phyloP scores from a whole-genome alignment of 768 basidiomycete species.

The Coprinopsis strossmayeri region DNA sequence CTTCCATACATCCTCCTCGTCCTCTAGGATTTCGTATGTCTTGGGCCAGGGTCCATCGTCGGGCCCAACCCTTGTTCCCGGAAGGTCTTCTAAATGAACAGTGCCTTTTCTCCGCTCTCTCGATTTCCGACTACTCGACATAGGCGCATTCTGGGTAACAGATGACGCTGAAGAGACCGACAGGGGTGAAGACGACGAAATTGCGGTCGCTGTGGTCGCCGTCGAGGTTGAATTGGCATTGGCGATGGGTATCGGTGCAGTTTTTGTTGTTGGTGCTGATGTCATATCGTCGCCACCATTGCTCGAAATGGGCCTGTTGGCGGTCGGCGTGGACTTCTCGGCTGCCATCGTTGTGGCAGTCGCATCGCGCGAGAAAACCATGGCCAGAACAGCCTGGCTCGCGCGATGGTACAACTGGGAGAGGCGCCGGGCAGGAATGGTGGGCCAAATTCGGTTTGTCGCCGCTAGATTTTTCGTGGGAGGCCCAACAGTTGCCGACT shows the following conservation, averaged over 20 bases:
- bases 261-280: not conserved
- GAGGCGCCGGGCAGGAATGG: slow-evolving; percentile 2
- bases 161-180: slow-evolving; percentile 1
- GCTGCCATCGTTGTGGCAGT: not conserved
- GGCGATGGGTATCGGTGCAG: slow-evolving; percentile 8
- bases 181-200: not conserved
- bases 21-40: slow-evolving; percentile 41
- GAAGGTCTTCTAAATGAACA: slow-evolving; percentile 47
- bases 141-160: not conserved
- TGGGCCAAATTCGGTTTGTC: slow-evolving; percentile 3
- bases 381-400: slow-evolving; percentile 7
- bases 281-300: not conserved
- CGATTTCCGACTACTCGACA: not conserved
- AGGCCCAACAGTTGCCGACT: slow-evolving; percentile 1
- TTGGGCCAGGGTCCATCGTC: slow-evolving; percentile 65
- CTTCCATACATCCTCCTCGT: slow-evolving; percentile 46
- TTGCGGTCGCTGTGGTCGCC: not conserved
- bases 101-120: not conserved
- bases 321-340: not conserved
- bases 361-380: slow-evolving; percentile 1
- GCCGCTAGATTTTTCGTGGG: not conserved
- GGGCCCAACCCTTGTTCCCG: slow-evolving; percentile 53
- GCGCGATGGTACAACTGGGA: slow-evolving; percentile 2
- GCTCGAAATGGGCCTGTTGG: not conserved
- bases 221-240: slow-evolving; percentile 7